A percentile compares a stretch with the other conserved stretches of the same genome.
Conservation (phyloP, 73 alveolate species). For the Blepharisma stoltei region DNA sequence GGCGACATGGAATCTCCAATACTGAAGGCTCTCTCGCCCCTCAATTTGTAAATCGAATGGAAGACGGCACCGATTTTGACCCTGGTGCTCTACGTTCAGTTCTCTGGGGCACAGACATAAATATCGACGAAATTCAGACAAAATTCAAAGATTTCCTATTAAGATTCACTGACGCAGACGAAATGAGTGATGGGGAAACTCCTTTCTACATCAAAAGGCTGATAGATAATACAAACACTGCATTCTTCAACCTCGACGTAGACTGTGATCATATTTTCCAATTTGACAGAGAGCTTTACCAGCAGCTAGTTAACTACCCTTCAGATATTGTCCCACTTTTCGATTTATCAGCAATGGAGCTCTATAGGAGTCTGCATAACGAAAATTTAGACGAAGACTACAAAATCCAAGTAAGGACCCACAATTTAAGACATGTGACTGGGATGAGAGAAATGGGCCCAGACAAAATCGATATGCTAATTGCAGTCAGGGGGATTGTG, state of each 20-base stretch:
- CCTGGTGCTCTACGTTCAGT: slow-evolving; percentile 40
- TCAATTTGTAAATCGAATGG: no score
- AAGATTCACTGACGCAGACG: slow-evolving; percentile 48
- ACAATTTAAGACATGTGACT: slow-evolving; percentile 59
- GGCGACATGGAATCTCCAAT: no score
- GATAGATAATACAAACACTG: slow-evolving; percentile 69
- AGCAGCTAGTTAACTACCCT: slow-evolving; percentile 87
- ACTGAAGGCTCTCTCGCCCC: no score
- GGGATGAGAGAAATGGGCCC: slow-evolving; percentile 92
- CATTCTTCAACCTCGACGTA: slow-evolving; percentile 65
- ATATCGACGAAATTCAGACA: slow-evolving; percentile 64
- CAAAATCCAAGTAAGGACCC: slow-evolving; percentile 71
- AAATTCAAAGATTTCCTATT: slow-evolving; percentile 75
- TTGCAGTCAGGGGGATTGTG: slow-evolving; percentile 92
- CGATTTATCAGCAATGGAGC: slow-evolving; percentile 17
- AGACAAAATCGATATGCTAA: slow-evolving; percentile 85
- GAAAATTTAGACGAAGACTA: slow-evolving; percentile 13
- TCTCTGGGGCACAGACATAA: slow-evolving; percentile 93
- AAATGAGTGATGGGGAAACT: slow-evolving; percentile 29
- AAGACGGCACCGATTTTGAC: no score
- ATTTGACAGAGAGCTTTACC: slow-evolving; percentile 70
- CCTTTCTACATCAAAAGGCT: slow-evolving; percentile 72
- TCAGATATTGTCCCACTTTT: slow-evolving; percentile 80
- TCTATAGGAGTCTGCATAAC: neutral
- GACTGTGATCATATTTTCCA: slow-evolving; percentile 87